A percentile compares a stretch with the other conserved stretches of the same genome.
phyloP scores from a whole-genome alignment of 352 stramenopile genomes.

The Blastocystis sp. region DNA sequence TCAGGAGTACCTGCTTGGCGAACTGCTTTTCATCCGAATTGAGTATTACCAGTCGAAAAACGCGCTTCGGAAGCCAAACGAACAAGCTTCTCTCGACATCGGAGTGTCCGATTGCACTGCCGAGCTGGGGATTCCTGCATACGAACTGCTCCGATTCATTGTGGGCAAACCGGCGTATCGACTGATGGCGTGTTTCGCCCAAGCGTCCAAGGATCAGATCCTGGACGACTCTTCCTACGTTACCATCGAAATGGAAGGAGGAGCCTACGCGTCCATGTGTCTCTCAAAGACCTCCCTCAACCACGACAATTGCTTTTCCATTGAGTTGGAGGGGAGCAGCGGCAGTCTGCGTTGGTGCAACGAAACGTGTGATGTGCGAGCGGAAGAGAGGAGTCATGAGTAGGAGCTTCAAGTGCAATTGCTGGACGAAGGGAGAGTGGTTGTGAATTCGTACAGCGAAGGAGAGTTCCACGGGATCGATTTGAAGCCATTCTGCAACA shows the following conservation, averaged over 20 bases:
- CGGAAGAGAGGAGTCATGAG: not conserved
- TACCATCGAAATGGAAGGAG: constrained; percentile 6
- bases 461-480: not conserved
- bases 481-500: not conserved
- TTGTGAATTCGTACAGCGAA: no score
- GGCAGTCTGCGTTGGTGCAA: not conserved
- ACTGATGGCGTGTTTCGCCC: constrained; percentile 6
- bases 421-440: not conserved
- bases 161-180: not conserved
- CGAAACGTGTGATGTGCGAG: not conserved
- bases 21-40: not conserved
- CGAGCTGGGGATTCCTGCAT: constrained; percentile 4
- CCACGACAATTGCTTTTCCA: not conserved
- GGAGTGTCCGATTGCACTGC: constrained; percentile 40
- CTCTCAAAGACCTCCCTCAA: not conserved
- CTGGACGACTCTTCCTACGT: constrained; percentile 14
- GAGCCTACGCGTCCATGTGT: not conserved
- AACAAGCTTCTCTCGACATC: not conserved
- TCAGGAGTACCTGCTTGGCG: constrained; percentile 10
- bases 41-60: not conserved
- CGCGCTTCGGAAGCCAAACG: not conserved
- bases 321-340: not conserved
- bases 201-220: not conserved
- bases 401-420: constrained; percentile 15
- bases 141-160: constrained; percentile 23